A percentile compares a stretch with the other conserved stretches of the same genome.
Conservation (phyloP, 805 yeast species). For the Jamesozyma spencerorum region DNA sequence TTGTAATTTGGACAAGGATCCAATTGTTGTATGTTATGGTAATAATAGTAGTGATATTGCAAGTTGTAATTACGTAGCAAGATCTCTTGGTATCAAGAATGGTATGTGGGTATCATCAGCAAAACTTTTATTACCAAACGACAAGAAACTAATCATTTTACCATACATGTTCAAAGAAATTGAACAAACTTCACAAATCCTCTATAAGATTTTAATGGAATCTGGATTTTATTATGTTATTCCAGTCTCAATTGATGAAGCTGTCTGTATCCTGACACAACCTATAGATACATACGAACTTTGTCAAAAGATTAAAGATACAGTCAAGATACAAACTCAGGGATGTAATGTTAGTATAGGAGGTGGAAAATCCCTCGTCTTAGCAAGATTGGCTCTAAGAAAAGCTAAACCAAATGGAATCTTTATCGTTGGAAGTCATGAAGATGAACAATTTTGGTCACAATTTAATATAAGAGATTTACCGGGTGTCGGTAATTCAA, state of each 20-base stretch:
- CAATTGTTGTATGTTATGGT: conserved; percentile 55
- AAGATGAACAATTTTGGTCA: conserved; percentile 25
- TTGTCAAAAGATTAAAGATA: conserved; percentile 30
- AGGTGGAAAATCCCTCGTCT: conserved; percentile 57
- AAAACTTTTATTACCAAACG: conserved; percentile 47
- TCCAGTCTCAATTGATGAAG: conserved; percentile 92
- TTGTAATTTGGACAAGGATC: conserved; percentile 36
- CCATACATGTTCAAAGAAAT: conserved; percentile 70
- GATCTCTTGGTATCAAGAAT: conserved; percentile 66
- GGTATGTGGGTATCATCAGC: conserved; percentile 88
- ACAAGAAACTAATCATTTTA: conserved; percentile 40
- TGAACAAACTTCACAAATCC: conserved; percentile 50
- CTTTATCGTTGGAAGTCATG: conserved; percentile 29
- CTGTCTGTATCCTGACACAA: conserved; percentile 34
- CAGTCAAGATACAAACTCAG: conserved; percentile 37
- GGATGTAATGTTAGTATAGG: conserved; percentile 74
- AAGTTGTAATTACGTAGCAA: conserved; percentile 83
- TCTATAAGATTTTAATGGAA: conserved; percentile 48
- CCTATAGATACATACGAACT: conserved; percentile 11
- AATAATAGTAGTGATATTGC: conserved; percentile 61
- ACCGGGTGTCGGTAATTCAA: conserved; percentile 57
- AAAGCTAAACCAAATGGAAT: conserved; percentile 76
- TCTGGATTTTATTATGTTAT: conserved; percentile 31
- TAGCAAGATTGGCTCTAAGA: conserved; percentile 66
- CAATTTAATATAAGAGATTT: conserved; percentile 31